Evolutionary conservation across 139 green algal genomes (phyloP), one percentile per base, ranked within the genome.

Genomic region (Limnomonas spitsbergensis): DNA sequence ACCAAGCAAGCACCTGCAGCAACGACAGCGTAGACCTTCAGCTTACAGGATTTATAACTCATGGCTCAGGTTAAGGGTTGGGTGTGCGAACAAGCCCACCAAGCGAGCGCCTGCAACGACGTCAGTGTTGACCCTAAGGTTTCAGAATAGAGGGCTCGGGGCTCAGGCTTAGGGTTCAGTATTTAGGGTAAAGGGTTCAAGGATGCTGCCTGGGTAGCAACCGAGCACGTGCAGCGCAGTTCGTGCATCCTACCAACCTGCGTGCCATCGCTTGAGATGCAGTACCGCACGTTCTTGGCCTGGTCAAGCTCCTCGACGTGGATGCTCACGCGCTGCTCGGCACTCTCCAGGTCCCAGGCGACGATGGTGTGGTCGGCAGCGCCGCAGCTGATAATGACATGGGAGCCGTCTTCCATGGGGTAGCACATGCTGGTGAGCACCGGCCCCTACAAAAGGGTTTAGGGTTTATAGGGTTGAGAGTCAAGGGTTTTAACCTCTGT

Each of bases 271-370:
- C 74, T 79, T 31, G 78, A 73, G 26, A 88, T 75, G 66, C 84
- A 73, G 68, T 88, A 88, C 26, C 67, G 66, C 34, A 88, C 73
- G 73, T 85, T 88, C 77, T 88, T 88, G n/a, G 83, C 80, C 56
- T 85, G 80, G 37, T 83, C 80, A 38, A 88, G 77, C 73, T 88
- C 83, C n/a, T 83, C 75, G 29, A 88, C 74, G 54, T 78, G 76
- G 69, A 81, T 76, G 37, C 42, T 68, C 31, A 29, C 47, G 3
- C 71, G 70, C 78, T 79, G 53, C 1, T 36, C 73, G 27, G 35
- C 26, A 2, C 69, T 75, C 74, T 78, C 66, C 35, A 80, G 73
- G 47, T 84, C 74, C 80, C 67, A 78, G 39, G 79, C 52, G 36
- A 87, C 83, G 34, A 88, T 78, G 0, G 80, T 85, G 73, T 88